These are phyloP conservation scores for Crepidotus variabilis DNA, from an alignment of 768 basidiomycete genomes.

Conservation along the genomic window DNA sequence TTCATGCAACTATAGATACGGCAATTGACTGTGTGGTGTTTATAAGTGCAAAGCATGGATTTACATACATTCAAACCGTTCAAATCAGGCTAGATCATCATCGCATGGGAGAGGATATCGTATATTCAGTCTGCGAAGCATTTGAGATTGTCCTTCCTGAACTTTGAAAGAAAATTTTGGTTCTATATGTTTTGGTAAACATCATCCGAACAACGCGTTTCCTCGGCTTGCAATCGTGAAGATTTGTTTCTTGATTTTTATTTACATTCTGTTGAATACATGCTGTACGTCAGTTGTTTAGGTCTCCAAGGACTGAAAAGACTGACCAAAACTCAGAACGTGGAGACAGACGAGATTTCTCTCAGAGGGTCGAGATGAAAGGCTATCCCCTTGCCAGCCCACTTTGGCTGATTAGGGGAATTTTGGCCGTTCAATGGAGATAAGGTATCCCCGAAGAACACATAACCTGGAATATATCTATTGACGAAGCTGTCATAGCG, in stretches of 20 bases:
- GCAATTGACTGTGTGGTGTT: no score
- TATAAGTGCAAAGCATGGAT: no score
- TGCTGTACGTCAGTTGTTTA: not conserved
- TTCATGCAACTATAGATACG: no score
- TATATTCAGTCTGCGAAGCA: no score
- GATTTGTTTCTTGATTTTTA: no score
- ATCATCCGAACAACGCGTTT: not conserved
- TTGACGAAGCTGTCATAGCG: constrained; percentile 66
- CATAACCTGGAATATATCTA: constrained; percentile 92
- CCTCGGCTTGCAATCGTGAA: not conserved
- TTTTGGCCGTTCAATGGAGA: not conserved
- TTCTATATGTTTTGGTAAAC: not conserved
- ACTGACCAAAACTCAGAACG: not conserved
- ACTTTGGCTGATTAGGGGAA: not conserved
- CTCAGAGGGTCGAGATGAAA: constrained; percentile 55
- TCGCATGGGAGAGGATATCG: no score
- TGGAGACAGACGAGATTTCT: constrained; percentile 28
- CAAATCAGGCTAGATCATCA: no score
- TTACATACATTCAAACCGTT: no score
- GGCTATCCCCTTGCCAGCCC: constrained; percentile 8
- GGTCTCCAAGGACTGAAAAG: not conserved
- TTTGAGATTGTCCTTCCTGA: not conserved
- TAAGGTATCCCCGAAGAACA: constrained; percentile 67
- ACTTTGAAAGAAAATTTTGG: not conserved
- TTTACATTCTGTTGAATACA: no score